phyloP scores from a whole-genome alignment of 2,329 filamentous ascomycete species.

The Diaporthe destruens region DNA sequence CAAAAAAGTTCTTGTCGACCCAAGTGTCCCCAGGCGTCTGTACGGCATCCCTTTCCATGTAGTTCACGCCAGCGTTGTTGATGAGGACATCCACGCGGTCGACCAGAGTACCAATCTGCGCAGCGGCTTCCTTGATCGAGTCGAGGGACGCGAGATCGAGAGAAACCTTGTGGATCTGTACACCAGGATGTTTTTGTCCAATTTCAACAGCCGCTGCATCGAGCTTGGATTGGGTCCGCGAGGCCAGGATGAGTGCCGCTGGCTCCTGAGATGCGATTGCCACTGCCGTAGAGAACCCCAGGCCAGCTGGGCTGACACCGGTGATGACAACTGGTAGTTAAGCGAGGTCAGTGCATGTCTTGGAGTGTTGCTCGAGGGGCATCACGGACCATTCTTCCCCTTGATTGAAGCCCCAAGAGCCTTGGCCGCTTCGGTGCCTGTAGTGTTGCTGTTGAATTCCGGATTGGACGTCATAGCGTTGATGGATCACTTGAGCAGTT shows the following conservation, averaged over 20 bases:
- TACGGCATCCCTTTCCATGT: slow-evolving; percentile 27
- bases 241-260: slow-evolving; percentile 57
- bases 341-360: background rate
- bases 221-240: slow-evolving; percentile 58
- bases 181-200: slow-evolving; percentile 49
- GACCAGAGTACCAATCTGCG: slow-evolving; percentile 49
- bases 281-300: slow-evolving; percentile 56
- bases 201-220: slow-evolving; percentile 56
- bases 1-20: slow-evolving; percentile 55
- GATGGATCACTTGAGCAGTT: background rate
- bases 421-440: slow-evolving; percentile 51
- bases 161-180: slow-evolving; percentile 52
- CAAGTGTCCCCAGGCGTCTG: slow-evolving; percentile 39
- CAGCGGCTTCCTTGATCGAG: slow-evolving; percentile 54
- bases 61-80: slow-evolving; percentile 39
- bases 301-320: slow-evolving; percentile 56
- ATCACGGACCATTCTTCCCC: slow-evolving; percentile 48
- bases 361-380: background rate
- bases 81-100: slow-evolving; percentile 50
- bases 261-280: slow-evolving; percentile 60
- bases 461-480: slow-evolving; percentile 51
- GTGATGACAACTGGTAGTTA: slow-evolving; percentile 56
- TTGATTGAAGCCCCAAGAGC: slow-evolving; percentile 48
- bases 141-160: slow-evolving; percentile 55
- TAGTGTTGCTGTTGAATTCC: slow-evolving; percentile 51